Evolutionary conservation across 2,329 filamentous ascomycete genomes (phyloP).

Genomic region (Daldinia sp.): DNA sequence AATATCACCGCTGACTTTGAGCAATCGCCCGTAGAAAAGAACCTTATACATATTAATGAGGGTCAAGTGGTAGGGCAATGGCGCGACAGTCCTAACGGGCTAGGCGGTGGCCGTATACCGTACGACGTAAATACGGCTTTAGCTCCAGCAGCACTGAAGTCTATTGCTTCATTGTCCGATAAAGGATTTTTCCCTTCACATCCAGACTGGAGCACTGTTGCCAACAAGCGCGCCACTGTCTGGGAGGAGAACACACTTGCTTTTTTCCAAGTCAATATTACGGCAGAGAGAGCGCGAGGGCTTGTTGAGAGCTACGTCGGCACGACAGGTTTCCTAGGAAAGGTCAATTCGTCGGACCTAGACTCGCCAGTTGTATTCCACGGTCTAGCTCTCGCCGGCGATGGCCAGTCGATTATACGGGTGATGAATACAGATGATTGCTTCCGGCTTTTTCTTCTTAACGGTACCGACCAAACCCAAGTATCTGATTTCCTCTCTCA

Average conservation of each 20-base stretch:
- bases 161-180: conserved; percentile 65
- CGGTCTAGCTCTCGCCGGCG: conserved; percentile 67
- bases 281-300: conserved; percentile 57
- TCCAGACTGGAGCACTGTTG: conserved; percentile 59
- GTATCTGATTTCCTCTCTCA: conserved; percentile 68
- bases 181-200: conserved; percentile 64
- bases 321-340: conserved; percentile 58
- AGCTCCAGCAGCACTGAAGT: conserved; percentile 69
- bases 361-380: conserved; percentile 63
- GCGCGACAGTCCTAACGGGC: conserved; percentile 70
- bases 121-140: conserved; percentile 75
- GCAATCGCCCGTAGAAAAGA: conserved; percentile 61
- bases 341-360: conserved; percentile 59
- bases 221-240: conserved; percentile 65
- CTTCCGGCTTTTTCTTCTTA: conserved; percentile 73
- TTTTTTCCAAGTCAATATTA: conserved; percentile 67
- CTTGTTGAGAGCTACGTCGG: conserved; percentile 63
- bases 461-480: conserved; percentile 68
- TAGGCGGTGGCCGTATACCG: conserved; percentile 72
- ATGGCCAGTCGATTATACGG: conserved; percentile 61
- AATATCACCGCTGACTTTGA: conserved; percentile 66
- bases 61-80: conserved; percentile 70
- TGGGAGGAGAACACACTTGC: conserved; percentile 72
- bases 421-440: conserved; percentile 74
- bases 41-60: conserved; percentile 69